Base-by-base conservation (phyloP, 495 filamentous ascomycete genomes). In the Tetracladium setigerum region DNA sequence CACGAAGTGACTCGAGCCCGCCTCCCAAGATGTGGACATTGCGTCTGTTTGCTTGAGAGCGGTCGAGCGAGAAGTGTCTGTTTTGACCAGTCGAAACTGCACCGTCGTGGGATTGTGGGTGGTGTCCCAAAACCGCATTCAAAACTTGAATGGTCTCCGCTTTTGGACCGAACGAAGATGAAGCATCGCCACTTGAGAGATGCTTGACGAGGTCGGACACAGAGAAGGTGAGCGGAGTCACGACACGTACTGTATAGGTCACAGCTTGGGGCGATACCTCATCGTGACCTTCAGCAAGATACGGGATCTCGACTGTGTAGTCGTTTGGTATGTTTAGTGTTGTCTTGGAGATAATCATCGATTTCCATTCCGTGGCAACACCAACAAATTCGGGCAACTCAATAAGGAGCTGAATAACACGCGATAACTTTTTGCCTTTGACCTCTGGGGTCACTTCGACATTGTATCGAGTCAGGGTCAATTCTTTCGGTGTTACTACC, bases 1-100 rank as follows among this genome's bases (percentile, higher is more conserved):
- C 84, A 41, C 83, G 75, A 0, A 83, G 61, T 3, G 74, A 72
- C 1, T 72, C 59, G 0, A 79, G 61, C 6, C 72, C 73, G 10
- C 58, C 59, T 8, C 58, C 60, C 16, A 58, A 56, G 13, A 63
- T 53, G 0, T 44, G 37, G 24, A 54, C 45, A 15, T 55, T 59
- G 24, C 35, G 41, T 14, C 13, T 0, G 30, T 49, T 59, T 0
- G 53, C 14, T 2, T 45, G 19, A 16, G 31, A 44, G 14, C 50
- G 24, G 32, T 62, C 53, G 16, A 64, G 38, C 12, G 68, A 68
- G 36, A 74, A 77, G 49, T 69, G 70, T 5, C 68, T 59, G 17
- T 63, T 68, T 12, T 50, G 47, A 5, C 69, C 72, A 14, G 67
- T 55, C 1, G 57, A 41, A 22, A 55, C 48, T 15, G 43, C 37